A percentile compares a stretch with the other conserved stretches of the same genome.
These are phyloP conservation scores for Polytrichum formosum DNA, from an alignment of 225 moss, liverwort and hornwort genomes.

Conservation along the genomic window DNA sequence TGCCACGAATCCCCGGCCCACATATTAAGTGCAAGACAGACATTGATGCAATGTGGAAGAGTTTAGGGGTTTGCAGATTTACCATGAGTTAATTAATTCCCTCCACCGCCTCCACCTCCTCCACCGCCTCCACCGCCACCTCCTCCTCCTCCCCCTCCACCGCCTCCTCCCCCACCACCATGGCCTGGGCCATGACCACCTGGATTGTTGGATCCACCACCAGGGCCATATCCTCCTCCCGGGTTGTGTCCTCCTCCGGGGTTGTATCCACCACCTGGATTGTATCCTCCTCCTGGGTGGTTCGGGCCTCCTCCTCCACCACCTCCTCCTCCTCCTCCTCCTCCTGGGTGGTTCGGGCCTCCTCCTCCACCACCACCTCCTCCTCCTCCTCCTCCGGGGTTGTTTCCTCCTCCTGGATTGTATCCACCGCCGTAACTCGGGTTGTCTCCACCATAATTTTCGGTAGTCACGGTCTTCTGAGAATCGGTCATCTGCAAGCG, in stretches of 20 bases:
- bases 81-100: neutral
- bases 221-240: neutral
- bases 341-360: neutral
- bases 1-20: too few species aligned
- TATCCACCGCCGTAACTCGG: neutral
- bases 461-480: neutral
- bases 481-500: neutral
- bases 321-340: neutral
- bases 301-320: too few species aligned
- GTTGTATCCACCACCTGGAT: too few species aligned
- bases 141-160: neutral
- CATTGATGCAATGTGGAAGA: too few species aligned
- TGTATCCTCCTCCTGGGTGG: neutral
- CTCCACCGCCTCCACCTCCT: neutral
- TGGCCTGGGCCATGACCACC: neutral
- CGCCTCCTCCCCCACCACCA: neutral
- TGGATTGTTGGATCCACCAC: neutral
- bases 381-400: neutral
- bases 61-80: too few species aligned
- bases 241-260: too few species aligned
- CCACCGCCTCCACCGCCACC: neutral
- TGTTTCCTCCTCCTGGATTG: neutral
- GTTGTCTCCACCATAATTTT: conserved; percentile 1
- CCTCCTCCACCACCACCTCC: neutral
- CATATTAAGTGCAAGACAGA: too few species aligned